A percentile compares a stretch with the other conserved stretches of the same genome.
Conservation (phyloP, 2,329 filamentous ascomycete species). For the Coniella lustricola region DNA sequence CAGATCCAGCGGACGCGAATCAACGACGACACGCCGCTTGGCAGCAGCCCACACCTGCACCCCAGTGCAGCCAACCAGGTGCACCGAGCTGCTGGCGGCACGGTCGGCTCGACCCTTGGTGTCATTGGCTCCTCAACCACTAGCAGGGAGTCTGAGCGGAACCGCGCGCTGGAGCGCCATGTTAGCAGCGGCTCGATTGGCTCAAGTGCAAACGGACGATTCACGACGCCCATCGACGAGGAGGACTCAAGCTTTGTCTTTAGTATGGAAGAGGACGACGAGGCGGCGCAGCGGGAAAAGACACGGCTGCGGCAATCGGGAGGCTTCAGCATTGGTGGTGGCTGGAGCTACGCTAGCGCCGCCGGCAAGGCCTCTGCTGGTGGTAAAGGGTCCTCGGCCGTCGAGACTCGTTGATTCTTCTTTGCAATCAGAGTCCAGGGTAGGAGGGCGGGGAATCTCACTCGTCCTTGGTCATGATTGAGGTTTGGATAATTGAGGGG, state of each 20-base stretch:
- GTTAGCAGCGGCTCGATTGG: conserved; percentile 53
- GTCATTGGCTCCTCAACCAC: conserved; percentile 31
- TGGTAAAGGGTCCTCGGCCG: conserved; percentile 9
- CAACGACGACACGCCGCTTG: conserved; percentile 30
- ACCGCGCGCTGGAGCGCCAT: conserved; percentile 46
- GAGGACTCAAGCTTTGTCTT: conserved; percentile 59
- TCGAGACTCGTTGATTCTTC: conserved; percentile 12
- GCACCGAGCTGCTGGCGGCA: conserved; percentile 33
- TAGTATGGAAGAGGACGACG: conserved; percentile 57
- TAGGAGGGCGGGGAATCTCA: no score
- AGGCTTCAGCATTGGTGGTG: conserved; percentile 26
- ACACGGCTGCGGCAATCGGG: conserved; percentile 42
- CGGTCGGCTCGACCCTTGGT: conserved; percentile 27
- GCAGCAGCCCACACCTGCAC: conserved; percentile 43
- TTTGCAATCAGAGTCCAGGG: not conserved
- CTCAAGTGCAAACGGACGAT: conserved; percentile 45
- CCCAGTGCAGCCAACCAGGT: conserved; percentile 34
- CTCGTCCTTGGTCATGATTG: not conserved
- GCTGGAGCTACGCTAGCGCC: conserved; percentile 36
- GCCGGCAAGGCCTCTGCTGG: conserved; percentile 10
- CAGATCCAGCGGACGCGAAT: conserved; percentile 56
- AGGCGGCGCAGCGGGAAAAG: conserved; percentile 32
- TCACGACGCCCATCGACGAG: conserved; percentile 59
- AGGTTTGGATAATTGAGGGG: no score
- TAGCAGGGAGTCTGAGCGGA: conserved; percentile 26